These are phyloP conservation scores for Trypanosoma conorhini DNA, from an alignment of 208 protist genomes.

Conservation along the genomic window DNA sequence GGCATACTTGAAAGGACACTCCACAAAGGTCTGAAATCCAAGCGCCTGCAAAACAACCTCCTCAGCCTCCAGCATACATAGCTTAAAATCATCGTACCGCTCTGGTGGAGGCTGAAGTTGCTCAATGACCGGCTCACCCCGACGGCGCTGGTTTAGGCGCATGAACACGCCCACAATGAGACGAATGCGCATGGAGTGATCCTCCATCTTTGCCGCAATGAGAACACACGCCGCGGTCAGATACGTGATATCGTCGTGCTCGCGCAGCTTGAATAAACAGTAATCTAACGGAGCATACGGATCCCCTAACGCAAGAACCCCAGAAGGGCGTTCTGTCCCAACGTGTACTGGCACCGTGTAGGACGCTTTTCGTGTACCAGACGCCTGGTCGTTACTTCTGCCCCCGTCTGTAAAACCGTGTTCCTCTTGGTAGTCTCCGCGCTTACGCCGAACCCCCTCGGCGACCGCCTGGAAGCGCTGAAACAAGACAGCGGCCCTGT, in stretches of 20 bases:
- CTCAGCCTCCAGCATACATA: conserved; percentile 70
- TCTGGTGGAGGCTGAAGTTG: conserved; percentile 26
- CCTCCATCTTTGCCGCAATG: conserved; percentile 75
- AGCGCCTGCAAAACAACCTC: conserved; percentile 68
- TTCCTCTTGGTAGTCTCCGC: conserved; percentile 29
- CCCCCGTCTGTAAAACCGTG: neutral
- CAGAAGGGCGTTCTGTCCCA: conserved; percentile 34
- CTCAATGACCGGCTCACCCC: conserved; percentile 31
- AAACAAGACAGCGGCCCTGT: conserved; percentile 70
- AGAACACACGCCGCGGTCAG: conserved; percentile 80
- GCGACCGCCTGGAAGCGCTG: conserved; percentile 64
- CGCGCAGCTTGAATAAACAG: conserved; percentile 56
- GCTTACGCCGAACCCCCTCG: conserved; percentile 16
- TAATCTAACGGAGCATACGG: conserved; percentile 78
- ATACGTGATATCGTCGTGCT: conserved; percentile 73
- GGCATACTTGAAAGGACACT: conserved; percentile 78
- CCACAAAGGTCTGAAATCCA: conserved; percentile 86
- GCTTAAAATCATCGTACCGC: conserved; percentile 69
- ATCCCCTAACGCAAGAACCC: conserved; percentile 56
- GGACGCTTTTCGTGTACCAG: conserved; percentile 15
- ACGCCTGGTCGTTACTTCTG: neutral
- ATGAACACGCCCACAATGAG: conserved; percentile 62
- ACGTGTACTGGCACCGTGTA: conserved; percentile 63
- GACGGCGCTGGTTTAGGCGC: conserved; percentile 55
- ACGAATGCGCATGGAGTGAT: conserved; percentile 52